These are phyloP conservation scores for Trametes hirsuta DNA, from an alignment of 1,284 basidiomycete species.

Conservation along the genomic window DNA sequence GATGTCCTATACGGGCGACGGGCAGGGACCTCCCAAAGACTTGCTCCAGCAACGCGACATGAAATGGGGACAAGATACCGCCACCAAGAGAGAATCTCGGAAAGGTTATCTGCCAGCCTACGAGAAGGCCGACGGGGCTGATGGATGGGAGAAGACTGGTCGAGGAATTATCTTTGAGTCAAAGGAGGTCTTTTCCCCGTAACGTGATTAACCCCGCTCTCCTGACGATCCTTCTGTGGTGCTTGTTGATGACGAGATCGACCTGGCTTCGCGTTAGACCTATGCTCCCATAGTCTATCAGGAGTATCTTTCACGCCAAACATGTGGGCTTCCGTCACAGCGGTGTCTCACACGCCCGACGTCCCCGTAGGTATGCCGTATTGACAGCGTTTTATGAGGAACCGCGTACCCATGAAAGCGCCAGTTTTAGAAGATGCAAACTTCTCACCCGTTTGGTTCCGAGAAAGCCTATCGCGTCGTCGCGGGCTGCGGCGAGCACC, in stretches of 20 bases:
- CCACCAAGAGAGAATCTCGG: conserved; percentile 39
- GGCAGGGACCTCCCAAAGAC: conserved; percentile 38
- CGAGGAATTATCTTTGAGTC: conserved; percentile 32
- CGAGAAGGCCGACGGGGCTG: conserved; percentile 40
- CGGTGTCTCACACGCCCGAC: too few species aligned
- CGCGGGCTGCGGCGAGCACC: neutral
- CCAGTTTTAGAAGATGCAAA: too few species aligned
- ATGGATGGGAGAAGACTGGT: conserved; percentile 42
- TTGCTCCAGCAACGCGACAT: conserved; percentile 40
- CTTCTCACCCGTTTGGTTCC: neutral
- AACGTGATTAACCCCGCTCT: too few species aligned
- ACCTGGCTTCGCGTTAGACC: too few species aligned
- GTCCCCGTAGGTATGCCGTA: too few species aligned
- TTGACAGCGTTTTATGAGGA: too few species aligned
- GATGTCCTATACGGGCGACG: conserved; percentile 47
- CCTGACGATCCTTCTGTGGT: too few species aligned
- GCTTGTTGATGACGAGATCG: neutral
- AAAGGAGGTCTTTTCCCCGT: conserved; percentile 10
- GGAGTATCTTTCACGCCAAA: too few species aligned
- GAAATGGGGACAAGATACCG: conserved; percentile 40
- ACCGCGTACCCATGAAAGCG: too few species aligned
- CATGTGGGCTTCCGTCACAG: too few species aligned
- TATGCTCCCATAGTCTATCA: too few species aligned
- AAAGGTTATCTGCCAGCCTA: conserved; percentile 44
- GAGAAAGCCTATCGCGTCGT: neutral